Base-by-base conservation (phyloP, 441 rosid genomes). In the Hura crepitans region DNA sequence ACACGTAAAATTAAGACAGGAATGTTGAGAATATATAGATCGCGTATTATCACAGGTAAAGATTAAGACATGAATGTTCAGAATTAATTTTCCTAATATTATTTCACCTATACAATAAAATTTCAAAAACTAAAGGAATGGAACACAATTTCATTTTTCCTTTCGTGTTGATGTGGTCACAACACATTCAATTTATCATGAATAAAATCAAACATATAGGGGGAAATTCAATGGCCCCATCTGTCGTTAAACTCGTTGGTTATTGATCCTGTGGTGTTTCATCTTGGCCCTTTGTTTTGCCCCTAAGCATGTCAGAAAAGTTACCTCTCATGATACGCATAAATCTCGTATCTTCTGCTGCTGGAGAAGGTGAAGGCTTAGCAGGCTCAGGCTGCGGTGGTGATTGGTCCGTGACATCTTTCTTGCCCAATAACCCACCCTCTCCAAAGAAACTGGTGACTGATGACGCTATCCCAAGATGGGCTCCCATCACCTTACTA, bases 401-500 rank as follows among this genome's bases (percentile, higher is more conserved):
- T 14, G 18, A 18, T 17, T 78, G 68, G 30, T 86, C 95, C 20
- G 80, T 75, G 12, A 56, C 74, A 69, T 94, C 97, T 85, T 86
- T 90, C 85, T 92, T 94, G 57, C 97, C 92, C 71, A 87, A 70
- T 54, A 90, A 78, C 43, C 96, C 93, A 27, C 94, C 85, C 27
- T 92, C 98, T 4, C 98, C 96, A 62, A 94, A 94, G 81, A 94
- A 82, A 79, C 92, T 94, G 65, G 84, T 87, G 51, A 94, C 88
- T 0, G 98, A 93, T 68, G 98, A 87, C 30, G 98, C 85, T 62
- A 94, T 73, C 66, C 98, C 98, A 5, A 94, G 89, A 84, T 92
- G 96, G 46, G 94, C 89, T 60, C 99, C 97, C 99, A 92, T 90
- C 69, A 81, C 99, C 83, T 91, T 91, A 65, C 97, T 83, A 61